Conservation (phyloP, 2,329 filamentous ascomycete species). For the Sporothrix dimorphospora region DNA sequence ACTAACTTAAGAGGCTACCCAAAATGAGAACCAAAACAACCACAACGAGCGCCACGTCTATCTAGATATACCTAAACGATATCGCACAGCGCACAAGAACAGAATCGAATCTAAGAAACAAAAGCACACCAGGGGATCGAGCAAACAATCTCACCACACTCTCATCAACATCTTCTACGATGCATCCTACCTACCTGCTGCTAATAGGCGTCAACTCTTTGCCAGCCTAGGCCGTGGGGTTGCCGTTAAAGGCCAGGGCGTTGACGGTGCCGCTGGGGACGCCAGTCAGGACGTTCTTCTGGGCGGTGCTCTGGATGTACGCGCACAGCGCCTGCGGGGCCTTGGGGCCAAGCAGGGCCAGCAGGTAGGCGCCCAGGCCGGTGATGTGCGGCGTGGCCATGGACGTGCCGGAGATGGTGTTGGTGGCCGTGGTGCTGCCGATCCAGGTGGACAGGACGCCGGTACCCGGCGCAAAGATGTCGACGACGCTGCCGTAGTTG, state of each 20-base stretch:
- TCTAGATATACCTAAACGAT: background rate
- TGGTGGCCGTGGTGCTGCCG: slow-evolving; percentile 44
- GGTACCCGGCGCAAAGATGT: slow-evolving; percentile 56
- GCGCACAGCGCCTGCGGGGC: slow-evolving; percentile 52
- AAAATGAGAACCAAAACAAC: background rate
- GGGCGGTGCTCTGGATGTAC: slow-evolving; percentile 50
- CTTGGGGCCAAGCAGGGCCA: slow-evolving; percentile 48
- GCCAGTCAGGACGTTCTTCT: slow-evolving; percentile 46
- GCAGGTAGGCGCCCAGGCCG: slow-evolving; percentile 45
- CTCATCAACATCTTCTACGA: no score
- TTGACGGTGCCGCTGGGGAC: slow-evolving; percentile 53
- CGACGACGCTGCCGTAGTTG: slow-evolving; percentile 55
- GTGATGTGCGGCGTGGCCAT: slow-evolving; percentile 45
- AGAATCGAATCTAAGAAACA: background rate
- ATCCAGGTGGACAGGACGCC: slow-evolving; percentile 54
- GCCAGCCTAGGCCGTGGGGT: slow-evolving; percentile 35
- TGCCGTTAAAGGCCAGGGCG: slow-evolving; percentile 60
- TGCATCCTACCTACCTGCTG: no score
- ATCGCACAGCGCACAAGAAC: background rate
- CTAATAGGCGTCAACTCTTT: no score
- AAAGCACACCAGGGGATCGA: background rate
- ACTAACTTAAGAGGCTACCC: background rate
- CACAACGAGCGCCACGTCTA: background rate
- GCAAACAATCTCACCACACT: background rate
- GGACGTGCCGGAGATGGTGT: slow-evolving; percentile 53